Percentiles rank a stretch among this genome's conserved stretches.
These are phyloP conservation scores for Carallia brachiata DNA, from an alignment of 345 rosid genomes.

Conservation along the genomic window DNA sequence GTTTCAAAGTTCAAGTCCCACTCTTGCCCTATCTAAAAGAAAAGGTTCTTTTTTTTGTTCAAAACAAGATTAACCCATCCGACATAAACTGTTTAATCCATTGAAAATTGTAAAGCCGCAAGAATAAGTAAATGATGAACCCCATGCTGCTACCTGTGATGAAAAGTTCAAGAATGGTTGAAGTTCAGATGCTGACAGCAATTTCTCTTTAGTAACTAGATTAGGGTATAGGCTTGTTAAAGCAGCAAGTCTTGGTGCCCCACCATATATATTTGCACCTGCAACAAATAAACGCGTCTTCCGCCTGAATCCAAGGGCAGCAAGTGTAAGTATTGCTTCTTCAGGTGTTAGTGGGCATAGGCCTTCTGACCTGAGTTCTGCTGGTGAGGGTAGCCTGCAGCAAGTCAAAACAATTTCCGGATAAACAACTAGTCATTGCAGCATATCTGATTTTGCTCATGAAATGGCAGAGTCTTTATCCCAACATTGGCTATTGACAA, in stretches of 20 bases:
- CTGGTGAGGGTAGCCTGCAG: conserved; percentile 75
- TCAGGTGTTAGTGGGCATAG: conserved; percentile 91
- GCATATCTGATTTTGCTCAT: not conserved
- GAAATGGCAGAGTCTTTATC: not conserved
- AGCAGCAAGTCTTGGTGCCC: conserved; percentile 57
- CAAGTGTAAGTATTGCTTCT: conserved; percentile 91
- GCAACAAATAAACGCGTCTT: conserved; percentile 79
- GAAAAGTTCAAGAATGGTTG: conserved; percentile 82
- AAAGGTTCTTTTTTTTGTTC: no score
- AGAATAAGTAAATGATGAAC: not conserved
- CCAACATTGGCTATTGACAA: not conserved
- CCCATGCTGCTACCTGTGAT: conserved; percentile 61
- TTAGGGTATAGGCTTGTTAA: conserved; percentile 80
- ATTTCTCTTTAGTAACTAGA: conserved; percentile 83
- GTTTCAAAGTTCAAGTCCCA: no score
- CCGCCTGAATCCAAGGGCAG: conserved; percentile 86
- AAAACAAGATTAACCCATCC: no score
- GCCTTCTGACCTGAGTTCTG: conserved; percentile 72
- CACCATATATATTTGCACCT: conserved; percentile 87
- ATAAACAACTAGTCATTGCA: not conserved
- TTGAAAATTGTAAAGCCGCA: no score
- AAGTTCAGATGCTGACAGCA: conserved; percentile 73
- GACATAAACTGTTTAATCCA: no score
- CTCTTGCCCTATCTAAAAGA: no score
- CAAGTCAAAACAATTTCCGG: conserved; percentile 4